Evolutionary conservation across 805 yeast genomes (phyloP), one percentile per base, ranked within the genome.

Genomic region (Candida andamanensis): DNA sequence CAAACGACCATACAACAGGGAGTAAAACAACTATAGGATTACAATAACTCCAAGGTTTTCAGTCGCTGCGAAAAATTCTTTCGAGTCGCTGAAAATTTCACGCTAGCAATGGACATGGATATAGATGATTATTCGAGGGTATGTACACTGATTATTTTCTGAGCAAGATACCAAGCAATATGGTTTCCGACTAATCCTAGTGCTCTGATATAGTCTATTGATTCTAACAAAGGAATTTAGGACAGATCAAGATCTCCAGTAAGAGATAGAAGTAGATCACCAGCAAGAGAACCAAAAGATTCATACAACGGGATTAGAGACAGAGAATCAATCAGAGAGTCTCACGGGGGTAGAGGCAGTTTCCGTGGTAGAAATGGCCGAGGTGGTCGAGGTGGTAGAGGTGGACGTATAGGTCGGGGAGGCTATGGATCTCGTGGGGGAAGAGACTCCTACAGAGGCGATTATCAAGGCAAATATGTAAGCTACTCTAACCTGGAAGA

Each of bases 121-220:
- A 66, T 74, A 41, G 84, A 76, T 50, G 78, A 74, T 42, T 72
- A 72, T 46, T 63, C 76, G 52, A 73, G 78, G 56, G 80, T 73
- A 71, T 56, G 77, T 70, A 35, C 20, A 16, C 17, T 26, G 7
- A 6, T 26, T 8, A 26, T 7, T 14, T 7, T 12, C 28, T 8
- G 13, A 8, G 9, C 28, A 12, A 12, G 13, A 14, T 12, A 6
- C 9, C 20, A 6, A 16, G 20, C 15, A 17, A 12, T 42, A 45
- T 27, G 50, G 66, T 32, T 35, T 50, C 61, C 28, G 52, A 7
- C 24, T 24, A 56, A 15, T 50, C 52, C n/a, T n/a, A n/a, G n/a
- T n/a, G n/a, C n/a, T n/a, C n/a, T n/a, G n/a, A n/a, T n/a, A n/a
- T n/a, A n/a, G n/a, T n/a, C n/a, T n/a, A n/a, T n/a, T n/a, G n/a